A percentile compares a stretch with the other conserved stretches of the same genome.
phyloP scores from a whole-genome alignment of 352 stramenopile species.

The Nothophytophthora sp. region DNA sequence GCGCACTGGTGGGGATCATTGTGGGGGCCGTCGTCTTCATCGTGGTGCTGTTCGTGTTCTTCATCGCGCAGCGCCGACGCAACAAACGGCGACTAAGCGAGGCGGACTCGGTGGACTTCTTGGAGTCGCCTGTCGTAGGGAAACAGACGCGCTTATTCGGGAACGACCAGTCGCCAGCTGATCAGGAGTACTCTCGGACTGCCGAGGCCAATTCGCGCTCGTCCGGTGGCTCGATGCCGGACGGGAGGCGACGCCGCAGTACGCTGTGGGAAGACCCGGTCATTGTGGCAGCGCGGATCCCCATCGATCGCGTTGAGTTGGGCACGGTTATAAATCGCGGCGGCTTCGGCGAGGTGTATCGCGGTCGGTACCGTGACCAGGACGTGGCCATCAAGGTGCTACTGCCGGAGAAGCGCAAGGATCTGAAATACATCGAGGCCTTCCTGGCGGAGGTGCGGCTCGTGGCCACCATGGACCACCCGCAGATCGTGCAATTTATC shows the following conservation, averaged over 20 bases:
- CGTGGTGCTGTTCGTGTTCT: constrained; percentile 14
- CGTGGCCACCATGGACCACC: constrained; percentile 36
- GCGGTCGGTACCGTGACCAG: constrained; percentile 20
- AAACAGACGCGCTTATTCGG: too few species aligned
- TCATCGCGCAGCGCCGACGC: constrained; percentile 5
- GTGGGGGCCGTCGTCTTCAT: constrained; percentile 5
- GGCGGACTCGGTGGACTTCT: constrained; percentile 1
- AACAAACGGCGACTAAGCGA: background rate
- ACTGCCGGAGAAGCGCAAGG: constrained; percentile 23
- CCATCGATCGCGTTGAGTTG: constrained; percentile 29
- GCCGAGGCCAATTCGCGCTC: constrained; percentile 16
- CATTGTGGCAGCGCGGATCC: constrained; percentile 27
- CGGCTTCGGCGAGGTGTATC: constrained; percentile 31
- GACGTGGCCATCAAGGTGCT: constrained; percentile 39
- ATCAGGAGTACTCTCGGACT: constrained; percentile 3
- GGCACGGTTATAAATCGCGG: constrained; percentile 22
- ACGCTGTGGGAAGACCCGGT: constrained; percentile 22
- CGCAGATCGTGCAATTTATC: too few species aligned
- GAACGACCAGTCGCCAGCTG: background rate
- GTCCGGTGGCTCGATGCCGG: constrained; percentile 14
- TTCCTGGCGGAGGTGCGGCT: constrained; percentile 38
- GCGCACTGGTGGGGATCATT: constrained; percentile 2
- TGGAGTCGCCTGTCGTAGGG: constrained; percentile 3
- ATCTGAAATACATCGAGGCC: constrained; percentile 30
- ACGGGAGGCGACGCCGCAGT: constrained; percentile 20